These are phyloP conservation scores for Kwoniella shandongensis DNA, from an alignment of 768 basidiomycete genomes.

Conservation along the genomic window DNA sequence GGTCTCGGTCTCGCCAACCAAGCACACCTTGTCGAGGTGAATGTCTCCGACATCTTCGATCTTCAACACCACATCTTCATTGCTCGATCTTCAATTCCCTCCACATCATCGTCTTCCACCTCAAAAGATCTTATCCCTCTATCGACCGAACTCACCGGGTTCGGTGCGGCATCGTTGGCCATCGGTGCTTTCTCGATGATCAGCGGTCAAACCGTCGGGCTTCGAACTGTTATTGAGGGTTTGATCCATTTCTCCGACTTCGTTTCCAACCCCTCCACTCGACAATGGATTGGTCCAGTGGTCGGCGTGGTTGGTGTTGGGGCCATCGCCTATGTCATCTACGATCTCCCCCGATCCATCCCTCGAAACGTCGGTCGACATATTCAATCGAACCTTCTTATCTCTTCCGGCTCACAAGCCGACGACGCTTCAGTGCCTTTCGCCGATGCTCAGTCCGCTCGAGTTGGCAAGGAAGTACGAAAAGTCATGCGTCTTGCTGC, in stretches of 20 bases:
- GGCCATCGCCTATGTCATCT: constrained; percentile 64
- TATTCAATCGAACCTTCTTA: constrained; percentile 64
- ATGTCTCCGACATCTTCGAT: constrained; percentile 81
- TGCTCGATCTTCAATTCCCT: constrained; percentile 56
- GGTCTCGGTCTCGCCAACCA: constrained; percentile 79
- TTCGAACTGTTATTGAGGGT: constrained; percentile 74
- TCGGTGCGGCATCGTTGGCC: constrained; percentile 59
- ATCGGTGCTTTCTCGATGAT: constrained; percentile 87
- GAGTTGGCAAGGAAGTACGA: constrained; percentile 80
- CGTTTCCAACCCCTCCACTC: constrained; percentile 67
- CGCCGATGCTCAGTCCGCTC: constrained; percentile 65
- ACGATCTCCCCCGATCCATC: constrained; percentile 83
- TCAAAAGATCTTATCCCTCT: constrained; percentile 59
- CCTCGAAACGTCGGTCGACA: constrained; percentile 86
- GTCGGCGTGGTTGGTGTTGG: constrained; percentile 63
- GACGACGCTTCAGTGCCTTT: constrained; percentile 58
- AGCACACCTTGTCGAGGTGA: constrained; percentile 73
- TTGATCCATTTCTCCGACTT: constrained; percentile 72
- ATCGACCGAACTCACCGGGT: constrained; percentile 50
- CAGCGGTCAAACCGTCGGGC: constrained; percentile 76
- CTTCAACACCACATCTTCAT: constrained; percentile 71
- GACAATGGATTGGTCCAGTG: constrained; percentile 84
- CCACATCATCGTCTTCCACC: constrained; percentile 12
- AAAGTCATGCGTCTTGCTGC: constrained; percentile 88
- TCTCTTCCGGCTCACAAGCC: constrained; percentile 47